phyloP scores from a whole-genome alignment of 2,329 filamentous ascomycete genomes.

The Aspergillus japonicus region DNA sequence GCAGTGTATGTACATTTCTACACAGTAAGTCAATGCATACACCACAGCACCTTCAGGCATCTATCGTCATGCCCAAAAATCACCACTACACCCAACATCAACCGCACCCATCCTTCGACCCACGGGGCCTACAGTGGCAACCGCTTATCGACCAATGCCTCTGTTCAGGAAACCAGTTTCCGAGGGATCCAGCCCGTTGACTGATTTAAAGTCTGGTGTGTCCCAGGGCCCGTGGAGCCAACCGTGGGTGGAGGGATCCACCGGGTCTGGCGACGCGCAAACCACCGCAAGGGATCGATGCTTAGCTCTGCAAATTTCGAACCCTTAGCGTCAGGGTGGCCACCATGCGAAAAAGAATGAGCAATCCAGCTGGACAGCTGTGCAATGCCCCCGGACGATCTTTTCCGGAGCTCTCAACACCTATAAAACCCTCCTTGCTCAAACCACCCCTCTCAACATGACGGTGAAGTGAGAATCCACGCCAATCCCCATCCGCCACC shows the following conservation, averaged over 20 bases:
- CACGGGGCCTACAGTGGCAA: background rate
- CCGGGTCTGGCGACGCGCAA: slow-evolving; percentile 1
- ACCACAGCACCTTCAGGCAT: background rate
- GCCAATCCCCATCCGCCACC: background rate
- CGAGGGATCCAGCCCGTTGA: background rate
- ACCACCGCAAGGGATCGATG: slow-evolving; percentile 4
- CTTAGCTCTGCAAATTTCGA: slow-evolving; percentile 4
- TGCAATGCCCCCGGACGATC: background rate
- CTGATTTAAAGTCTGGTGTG: background rate
- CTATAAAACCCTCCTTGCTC: background rate
- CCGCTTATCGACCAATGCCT: background rate
- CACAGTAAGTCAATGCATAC: too few species aligned
- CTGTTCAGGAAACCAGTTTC: background rate
- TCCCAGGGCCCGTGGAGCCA: background rate
- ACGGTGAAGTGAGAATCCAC: background rate
- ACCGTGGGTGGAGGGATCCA: slow-evolving; percentile 4
- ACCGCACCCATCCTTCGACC: background rate
- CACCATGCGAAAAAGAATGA: background rate
- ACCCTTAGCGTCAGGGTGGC: background rate
- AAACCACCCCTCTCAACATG: background rate
- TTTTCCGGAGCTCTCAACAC: background rate
- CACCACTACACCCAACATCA: background rate
- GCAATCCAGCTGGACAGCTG: too few species aligned
- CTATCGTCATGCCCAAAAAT: background rate
- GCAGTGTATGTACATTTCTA: too few species aligned